phyloP scores from a whole-genome alignment of 148 eudicot genomes.

The Diospyros lotus region DNA sequence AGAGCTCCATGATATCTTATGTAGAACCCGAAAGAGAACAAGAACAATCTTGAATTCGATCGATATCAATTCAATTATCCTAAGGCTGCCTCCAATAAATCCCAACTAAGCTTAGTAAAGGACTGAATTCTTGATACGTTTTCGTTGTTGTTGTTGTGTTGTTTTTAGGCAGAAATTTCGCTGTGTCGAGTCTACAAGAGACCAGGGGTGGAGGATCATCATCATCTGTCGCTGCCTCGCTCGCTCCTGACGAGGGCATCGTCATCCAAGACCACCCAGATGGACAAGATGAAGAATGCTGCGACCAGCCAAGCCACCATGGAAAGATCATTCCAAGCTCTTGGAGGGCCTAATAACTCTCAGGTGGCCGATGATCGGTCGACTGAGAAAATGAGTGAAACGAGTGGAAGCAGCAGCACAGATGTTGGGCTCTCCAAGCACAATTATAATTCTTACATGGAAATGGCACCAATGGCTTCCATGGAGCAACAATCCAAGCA shows the following conservation, averaged over 20 bases:
- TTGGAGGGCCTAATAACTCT: slow-evolving; percentile 10
- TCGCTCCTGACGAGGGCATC: slow-evolving; percentile 28
- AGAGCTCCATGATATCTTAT: slow-evolving; percentile 8
- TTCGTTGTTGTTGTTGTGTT: too few species aligned
- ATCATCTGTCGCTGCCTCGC: slow-evolving; percentile 65
- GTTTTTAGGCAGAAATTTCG: slow-evolving; percentile 74
- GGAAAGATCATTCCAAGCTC: slow-evolving; percentile 10
- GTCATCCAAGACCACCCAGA: slow-evolving; percentile 22
- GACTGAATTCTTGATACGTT: too few species aligned
- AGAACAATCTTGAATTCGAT: background rate
- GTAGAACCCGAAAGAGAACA: background rate
- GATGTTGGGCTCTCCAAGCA: slow-evolving; percentile 56
- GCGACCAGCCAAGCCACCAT: slow-evolving; percentile 7
- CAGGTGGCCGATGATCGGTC: slow-evolving; percentile 8
- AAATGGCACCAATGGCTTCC: slow-evolving; percentile 16
- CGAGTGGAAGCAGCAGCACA: slow-evolving; percentile 53
- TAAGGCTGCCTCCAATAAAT: too few species aligned
- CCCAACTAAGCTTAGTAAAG: too few species aligned
- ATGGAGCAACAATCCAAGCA: too few species aligned
- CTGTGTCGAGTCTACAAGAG: slow-evolving; percentile 89
- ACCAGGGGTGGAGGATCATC: slow-evolving; percentile 80
- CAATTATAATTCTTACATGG: slow-evolving; percentile 20
- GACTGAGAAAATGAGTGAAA: slow-evolving; percentile 32
- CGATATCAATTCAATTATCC: too few species aligned
- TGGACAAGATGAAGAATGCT: background rate